phyloP scores from a whole-genome alignment of 352 stramenopile species.

The Phytophthora idaei region DNA sequence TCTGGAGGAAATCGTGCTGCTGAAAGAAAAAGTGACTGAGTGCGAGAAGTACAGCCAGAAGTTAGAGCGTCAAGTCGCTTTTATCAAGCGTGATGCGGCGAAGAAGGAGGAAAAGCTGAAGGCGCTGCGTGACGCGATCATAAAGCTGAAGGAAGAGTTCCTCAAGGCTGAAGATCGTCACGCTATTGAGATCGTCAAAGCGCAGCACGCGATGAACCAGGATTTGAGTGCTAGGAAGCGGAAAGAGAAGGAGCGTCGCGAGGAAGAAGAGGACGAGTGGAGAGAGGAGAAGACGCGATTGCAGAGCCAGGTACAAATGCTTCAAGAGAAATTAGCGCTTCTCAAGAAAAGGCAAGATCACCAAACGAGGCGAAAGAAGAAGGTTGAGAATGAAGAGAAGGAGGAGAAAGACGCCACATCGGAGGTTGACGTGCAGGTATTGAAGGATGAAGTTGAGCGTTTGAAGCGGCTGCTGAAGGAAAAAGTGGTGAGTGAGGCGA shows the following conservation, averaged over 20 bases:
- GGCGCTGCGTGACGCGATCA: slow-evolving; percentile 76
- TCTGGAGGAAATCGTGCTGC: slow-evolving; percentile 80
- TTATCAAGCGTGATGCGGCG: slow-evolving; percentile 45
- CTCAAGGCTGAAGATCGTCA: slow-evolving; percentile 83
- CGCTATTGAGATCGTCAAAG: slow-evolving; percentile 70
- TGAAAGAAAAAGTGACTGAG: slow-evolving; percentile 47
- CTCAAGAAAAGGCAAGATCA: slow-evolving; percentile 44
- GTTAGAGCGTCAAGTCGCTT: slow-evolving; percentile 53
- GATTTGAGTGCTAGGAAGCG: slow-evolving; percentile 36
- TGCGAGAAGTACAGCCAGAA: slow-evolving; percentile 46
- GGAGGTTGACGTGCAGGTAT: slow-evolving; percentile 17
- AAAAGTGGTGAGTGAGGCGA: slow-evolving; percentile 51
- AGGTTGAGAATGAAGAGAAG: slow-evolving; percentile 27
- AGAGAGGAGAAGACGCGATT: slow-evolving; percentile 59
- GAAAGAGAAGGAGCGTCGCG: slow-evolving; percentile 45
- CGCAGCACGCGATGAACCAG: slow-evolving; percentile 51
- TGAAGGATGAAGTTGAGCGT: slow-evolving; percentile 58
- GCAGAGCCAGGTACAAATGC: slow-evolving; percentile 59
- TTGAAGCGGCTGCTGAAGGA: slow-evolving; percentile 67
- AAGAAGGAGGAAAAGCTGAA: slow-evolving; percentile 74
- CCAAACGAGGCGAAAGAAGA: slow-evolving; percentile 23
- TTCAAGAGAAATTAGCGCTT: slow-evolving; percentile 68
- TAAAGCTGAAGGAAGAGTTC: slow-evolving; percentile 91
- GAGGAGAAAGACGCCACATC: slow-evolving; percentile 24
- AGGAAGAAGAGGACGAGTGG: slow-evolving; percentile 47